Percentiles rank a stretch among this genome's conserved stretches.
Conservation (phyloP, 805 yeast species). For the Vanderwaltozyma yarrowii region DNA sequence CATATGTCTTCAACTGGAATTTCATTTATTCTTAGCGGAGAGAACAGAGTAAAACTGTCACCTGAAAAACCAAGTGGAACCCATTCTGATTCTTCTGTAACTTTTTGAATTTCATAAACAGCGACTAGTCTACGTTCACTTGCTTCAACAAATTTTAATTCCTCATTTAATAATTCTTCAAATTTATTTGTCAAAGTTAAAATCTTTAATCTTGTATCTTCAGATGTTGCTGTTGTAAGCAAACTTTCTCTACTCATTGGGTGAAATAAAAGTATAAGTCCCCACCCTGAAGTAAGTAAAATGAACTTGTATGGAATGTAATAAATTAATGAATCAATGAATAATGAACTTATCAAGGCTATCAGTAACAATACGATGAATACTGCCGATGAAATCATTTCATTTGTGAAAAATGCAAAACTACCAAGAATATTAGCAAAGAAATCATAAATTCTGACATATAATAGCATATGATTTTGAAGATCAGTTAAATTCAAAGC, state of each 20-base stretch:
- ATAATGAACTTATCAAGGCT: conserved; percentile 24
- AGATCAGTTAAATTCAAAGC: conserved; percentile 69
- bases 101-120: conserved; percentile 56
- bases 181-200: conserved; percentile 39
- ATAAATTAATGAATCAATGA: conserved; percentile 20
- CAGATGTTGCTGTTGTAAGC: conserved; percentile 43
- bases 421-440: conserved; percentile 38
- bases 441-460: conserved; percentile 53
- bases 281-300: conserved; percentile 42
- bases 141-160: conserved; percentile 32
- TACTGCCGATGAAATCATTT: conserved; percentile 43
- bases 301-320: conserved; percentile 31
- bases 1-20: conserved; percentile 12
- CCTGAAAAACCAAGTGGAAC: conserved; percentile 46
- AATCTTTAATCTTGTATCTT: conserved; percentile 49
- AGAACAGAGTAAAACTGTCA: conserved; percentile 44
- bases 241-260: conserved; percentile 42
- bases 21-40: conserved; percentile 30
- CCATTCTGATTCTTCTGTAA: conserved; percentile 47
- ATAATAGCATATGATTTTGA: conserved; percentile 68
- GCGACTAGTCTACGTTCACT: conserved; percentile 45
- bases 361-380: conserved; percentile 33
- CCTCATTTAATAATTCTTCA: conserved; percentile 35
- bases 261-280: conserved; percentile 34
- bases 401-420: conserved; percentile 57